Base-by-base conservation (phyloP, 225 moss, liverwort and hornwort genomes). In the Pseudoscleropodium purum region DNA sequence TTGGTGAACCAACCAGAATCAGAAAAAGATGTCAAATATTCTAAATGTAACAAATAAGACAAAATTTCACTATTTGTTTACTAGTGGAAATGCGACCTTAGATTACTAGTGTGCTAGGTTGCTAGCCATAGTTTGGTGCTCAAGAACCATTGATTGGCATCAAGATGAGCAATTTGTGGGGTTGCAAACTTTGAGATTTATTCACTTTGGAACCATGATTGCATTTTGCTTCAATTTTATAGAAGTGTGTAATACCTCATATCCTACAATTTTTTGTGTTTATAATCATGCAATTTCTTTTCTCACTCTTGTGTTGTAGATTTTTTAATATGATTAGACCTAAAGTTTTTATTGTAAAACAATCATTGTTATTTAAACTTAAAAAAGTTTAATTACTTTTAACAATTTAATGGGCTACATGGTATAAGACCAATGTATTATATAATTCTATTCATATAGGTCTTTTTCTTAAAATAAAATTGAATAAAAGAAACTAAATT, bases 281-380 rank as follows among this genome's bases (percentile, higher is more conserved):
- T 2, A 34, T 14, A 23, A 21, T 52, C 20, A 0, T 76, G 0
- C 0, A 0, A 36, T 77, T 77, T 77, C 23, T 77, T 52, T 24
- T 36, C 3, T 14, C 9, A 23, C 1, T 24, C 5, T 36, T 36
- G 1, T 5, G 1, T 0, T 34, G 1, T 36, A 36, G 9, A 51
- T 51, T 77, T 77, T 34, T 0, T 0, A 23, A 15, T 77, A 3
- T 4, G 2, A 52, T 52, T 14, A 21, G 2, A 8, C 0, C 13
- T 2, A 7, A 5, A 8, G 23, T 23, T 9, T 75, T 3, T 51
- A 8, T 15, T 36, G 6, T 9, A 3, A 36, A 54, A 52, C 1
- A 36, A 14, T 36, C 23, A 77, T 77, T 52, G 34, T 21, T 52
- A 52, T 52, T 52, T 52, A 51, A 76, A 5, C 7, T 33, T 5